phyloP scores from a whole-genome alignment of 495 filamentous ascomycete species.

The Penicillium cinerascens region DNA sequence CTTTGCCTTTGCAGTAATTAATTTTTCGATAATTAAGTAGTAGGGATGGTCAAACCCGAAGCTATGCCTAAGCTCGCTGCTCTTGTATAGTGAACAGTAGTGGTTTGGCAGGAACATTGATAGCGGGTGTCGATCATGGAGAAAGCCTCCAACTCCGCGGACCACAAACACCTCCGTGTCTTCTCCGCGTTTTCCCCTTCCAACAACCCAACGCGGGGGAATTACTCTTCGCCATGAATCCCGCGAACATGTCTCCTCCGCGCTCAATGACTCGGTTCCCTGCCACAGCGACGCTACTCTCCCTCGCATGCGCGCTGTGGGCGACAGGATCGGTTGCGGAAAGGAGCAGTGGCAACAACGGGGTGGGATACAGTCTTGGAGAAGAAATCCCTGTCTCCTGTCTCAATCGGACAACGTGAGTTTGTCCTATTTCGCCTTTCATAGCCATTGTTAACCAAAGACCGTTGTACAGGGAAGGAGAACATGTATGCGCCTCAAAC shows the following conservation, averaged over 20 bases:
- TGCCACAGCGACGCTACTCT: slow-evolving; percentile 9
- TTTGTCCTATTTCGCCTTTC: slow-evolving; percentile 3
- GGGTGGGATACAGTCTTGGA: slow-evolving; percentile 47
- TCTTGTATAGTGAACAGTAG: neutral
- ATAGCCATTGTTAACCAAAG: slow-evolving; percentile 15
- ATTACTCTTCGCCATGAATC: neutral
- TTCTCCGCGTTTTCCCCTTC: slow-evolving; percentile 12
- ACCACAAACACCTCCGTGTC: slow-evolving; percentile 14
- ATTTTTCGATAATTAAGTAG: neutral
- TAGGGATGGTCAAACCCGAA: neutral
- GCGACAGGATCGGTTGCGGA: slow-evolving; percentile 27
- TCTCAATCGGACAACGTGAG: slow-evolving; percentile 65
- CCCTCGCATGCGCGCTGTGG: slow-evolving; percentile 20
- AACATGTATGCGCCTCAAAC: slow-evolving; percentile 52
- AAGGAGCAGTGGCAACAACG: slow-evolving; percentile 36
- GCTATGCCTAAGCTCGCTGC: neutral
- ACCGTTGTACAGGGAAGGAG: slow-evolving; percentile 37
- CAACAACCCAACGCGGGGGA: slow-evolving; percentile 15
- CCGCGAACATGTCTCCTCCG: slow-evolving; percentile 10
- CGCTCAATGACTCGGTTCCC: slow-evolving; percentile 9
- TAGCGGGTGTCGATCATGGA: neutral
- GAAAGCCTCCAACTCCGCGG: neutral
- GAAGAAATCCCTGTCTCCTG: slow-evolving; percentile 62
- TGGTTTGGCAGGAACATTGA: neutral
- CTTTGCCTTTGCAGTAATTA: neutral